Conservation (phyloP, 2,329 filamentous ascomycete species). For the Trichophyton mentagrophytes region DNA sequence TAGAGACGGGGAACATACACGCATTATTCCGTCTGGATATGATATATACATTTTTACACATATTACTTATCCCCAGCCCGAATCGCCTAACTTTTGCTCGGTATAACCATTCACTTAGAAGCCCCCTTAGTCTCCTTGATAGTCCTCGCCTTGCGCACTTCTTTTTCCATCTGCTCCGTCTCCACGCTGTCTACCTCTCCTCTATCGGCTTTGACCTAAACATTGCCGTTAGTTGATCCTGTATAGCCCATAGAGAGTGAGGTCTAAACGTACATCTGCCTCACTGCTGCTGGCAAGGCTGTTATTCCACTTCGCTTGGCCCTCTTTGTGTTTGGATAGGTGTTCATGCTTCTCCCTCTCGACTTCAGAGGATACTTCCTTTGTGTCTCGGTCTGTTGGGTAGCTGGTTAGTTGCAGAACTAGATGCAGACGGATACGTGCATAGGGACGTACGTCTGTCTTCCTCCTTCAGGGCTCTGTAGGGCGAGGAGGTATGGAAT, state of each 20-base stretch:
- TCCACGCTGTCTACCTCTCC: background rate
- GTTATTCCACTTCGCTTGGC: background rate
- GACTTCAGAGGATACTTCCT: background rate
- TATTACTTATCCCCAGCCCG: too few relatives aligned
- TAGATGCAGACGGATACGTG: background rate
- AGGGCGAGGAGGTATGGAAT: background rate
- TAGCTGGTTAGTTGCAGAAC: background rate
- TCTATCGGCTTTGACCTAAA: constrained; percentile 4
- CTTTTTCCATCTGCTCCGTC: background rate
- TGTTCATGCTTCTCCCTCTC: constrained; percentile 1
- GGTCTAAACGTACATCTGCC: constrained; percentile 1
- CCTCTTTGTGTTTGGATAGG: background rate
- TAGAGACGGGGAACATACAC: background rate
- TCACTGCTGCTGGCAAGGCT: background rate
- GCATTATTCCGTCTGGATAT: background rate
- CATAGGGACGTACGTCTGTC: background rate
- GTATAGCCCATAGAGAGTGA: background rate
- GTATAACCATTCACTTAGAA: background rate
- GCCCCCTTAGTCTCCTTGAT: background rate
- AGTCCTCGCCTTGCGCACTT: background rate
- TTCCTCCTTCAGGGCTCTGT: background rate
- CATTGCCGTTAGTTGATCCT: background rate
- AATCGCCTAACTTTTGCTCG: too few relatives aligned
- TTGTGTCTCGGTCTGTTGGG: background rate
- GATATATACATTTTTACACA: too few relatives aligned